A percentile compares a stretch with the other conserved stretches of the same genome.
These are phyloP conservation scores for Pittosporum tobira DNA, from an alignment of 129 eudicot genomes.

Conservation along the genomic window DNA sequence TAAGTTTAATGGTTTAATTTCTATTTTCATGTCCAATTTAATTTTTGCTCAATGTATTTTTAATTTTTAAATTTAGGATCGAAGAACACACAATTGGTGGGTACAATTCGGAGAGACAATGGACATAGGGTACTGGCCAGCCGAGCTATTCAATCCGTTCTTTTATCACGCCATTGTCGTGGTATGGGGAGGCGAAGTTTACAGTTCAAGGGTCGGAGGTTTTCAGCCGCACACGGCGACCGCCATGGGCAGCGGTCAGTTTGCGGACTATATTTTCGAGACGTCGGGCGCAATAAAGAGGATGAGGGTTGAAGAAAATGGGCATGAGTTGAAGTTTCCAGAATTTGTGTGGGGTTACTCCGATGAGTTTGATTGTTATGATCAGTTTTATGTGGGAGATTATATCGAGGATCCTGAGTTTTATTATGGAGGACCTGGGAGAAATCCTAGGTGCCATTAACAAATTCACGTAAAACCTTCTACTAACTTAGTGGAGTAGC, in stretches of 20 bases:
- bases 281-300: conserved; percentile 32
- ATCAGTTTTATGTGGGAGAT: conserved; percentile 22
- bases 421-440: conserved; percentile 73
- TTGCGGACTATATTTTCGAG: conserved; percentile 15
- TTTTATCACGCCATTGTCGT: conserved; percentile 34
- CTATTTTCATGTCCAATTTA: too few species aligned
- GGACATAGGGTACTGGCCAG: conserved; percentile 74
- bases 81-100: conserved; percentile 55
- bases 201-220: conserved; percentile 43
- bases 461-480: too few species aligned
- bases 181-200: conserved; percentile 75
- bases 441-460: conserved; percentile 30
- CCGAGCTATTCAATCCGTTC: conserved; percentile 33
- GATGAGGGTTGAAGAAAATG: conserved; percentile 34
- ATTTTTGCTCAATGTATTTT: background rate
- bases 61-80: conserved; percentile 22
- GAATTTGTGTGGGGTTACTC: conserved; percentile 25
- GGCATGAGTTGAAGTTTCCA: conserved; percentile 31
- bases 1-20: too few species aligned
- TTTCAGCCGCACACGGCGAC: conserved; percentile 53
- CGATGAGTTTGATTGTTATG: conserved; percentile 53
- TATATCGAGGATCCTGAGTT: conserved; percentile 55
- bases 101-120: conserved; percentile 36
- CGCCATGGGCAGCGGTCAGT: conserved; percentile 35
- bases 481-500: too few species aligned